phyloP scores from a whole-genome alignment of 2,329 filamentous ascomycete genomes.

The Paradendryphiella salina region DNA sequence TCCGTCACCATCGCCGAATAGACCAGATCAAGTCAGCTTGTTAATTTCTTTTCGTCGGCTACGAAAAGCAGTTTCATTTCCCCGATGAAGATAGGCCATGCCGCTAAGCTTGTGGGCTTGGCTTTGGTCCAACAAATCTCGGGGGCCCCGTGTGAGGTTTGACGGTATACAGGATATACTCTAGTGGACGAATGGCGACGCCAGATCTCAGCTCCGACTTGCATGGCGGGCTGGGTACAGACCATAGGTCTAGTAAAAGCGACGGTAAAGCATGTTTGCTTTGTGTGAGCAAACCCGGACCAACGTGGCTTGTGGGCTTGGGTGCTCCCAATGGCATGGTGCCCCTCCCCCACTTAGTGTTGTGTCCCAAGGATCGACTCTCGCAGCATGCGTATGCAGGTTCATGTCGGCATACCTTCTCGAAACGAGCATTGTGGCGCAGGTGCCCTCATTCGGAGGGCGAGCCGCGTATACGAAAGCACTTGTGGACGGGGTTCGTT shows the following conservation, averaged over 20 bases:
- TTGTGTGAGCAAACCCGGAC: neutral
- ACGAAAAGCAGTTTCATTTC: neutral
- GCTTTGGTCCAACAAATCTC: neutral
- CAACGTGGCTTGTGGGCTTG: neutral
- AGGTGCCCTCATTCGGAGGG: neutral
- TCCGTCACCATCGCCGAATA: neutral
- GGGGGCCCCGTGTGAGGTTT: neutral
- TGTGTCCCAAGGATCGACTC: neutral
- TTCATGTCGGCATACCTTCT: neutral
- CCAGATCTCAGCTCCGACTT: too few species aligned
- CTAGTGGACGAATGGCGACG: neutral
- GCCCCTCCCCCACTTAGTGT: neutral
- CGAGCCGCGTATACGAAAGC: neutral
- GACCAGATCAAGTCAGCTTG: neutral
- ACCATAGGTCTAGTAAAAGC: neutral
- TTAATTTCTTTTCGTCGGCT: neutral
- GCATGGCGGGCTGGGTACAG: neutral
- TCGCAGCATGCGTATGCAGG: constrained; percentile 8
- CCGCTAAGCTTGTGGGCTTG: neutral
- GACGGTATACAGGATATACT: neutral
- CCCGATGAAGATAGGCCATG: neutral
- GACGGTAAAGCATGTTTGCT: neutral
- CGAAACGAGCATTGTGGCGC: neutral
- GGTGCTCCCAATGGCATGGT: neutral
- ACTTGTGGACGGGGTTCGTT: neutral